Base-by-base conservation (phyloP, 768 basidiomycete species). In the Boletus speciosus region DNA sequence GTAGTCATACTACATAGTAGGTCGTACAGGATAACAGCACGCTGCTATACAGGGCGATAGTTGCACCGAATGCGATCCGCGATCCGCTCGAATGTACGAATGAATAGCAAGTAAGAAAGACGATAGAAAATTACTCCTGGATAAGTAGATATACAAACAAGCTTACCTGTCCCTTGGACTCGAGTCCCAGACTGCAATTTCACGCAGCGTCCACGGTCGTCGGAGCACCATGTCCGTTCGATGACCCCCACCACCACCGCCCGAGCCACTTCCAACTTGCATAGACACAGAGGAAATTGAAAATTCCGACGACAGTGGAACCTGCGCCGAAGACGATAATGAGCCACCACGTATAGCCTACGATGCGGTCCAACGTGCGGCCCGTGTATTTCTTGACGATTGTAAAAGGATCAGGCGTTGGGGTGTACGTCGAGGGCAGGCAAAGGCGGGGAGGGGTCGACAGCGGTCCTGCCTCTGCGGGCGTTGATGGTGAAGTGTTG, bases 331-430 rank as follows among this genome's bases (percentile, higher is more conserved):
- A 67, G 36, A 90, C 52, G 21, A 84, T 78, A 57, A 95, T 69
- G 10, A 88, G 39, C 77, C 81, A 90, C 95, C 94, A 98, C 9
- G 80, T 69, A 56, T 84, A 76, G 10, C 96, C 96, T 50, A 96
- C 69, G 39, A 85, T 53, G 54, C 89, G 83, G 66, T 93, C 94
- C 40, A 93, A 70, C 0, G 65, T 60, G 36, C 83, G 81, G 3
- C 94, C 94, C 1, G 71, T 67, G 64, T 82, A 82, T 42, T 81
- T 80, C 72, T 91, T 91, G 51, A 81, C 34, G 14, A 49, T 66
- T 5, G 82, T 79, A 39, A 66, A 64, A 1, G 79, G 78, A 64
- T 89, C 86, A 12, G 83, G 81, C 0, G 60, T 68, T 5, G 85
- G 84, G 9, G 61, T 64, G 62, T 79, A 87, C 14, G 67, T 62